phyloP scores from a whole-genome alignment of 345 rosid species.

The Hypericum perforatum region DNA sequence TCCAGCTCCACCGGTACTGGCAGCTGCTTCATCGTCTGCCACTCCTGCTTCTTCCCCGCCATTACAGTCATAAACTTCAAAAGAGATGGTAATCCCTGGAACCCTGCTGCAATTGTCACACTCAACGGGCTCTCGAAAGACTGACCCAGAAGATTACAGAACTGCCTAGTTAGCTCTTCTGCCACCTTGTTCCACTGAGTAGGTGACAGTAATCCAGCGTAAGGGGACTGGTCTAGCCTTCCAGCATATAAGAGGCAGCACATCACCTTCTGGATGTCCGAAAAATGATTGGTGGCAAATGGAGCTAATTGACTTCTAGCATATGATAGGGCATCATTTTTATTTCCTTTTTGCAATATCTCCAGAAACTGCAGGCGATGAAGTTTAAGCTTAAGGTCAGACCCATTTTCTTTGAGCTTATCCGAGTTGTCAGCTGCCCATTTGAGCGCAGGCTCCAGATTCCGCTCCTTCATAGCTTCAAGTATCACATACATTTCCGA shows the following conservation, averaged over 20 bases:
- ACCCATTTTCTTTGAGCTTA: slow-evolving; percentile 44
- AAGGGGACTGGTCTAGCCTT: slow-evolving; percentile 37
- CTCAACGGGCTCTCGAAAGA: slow-evolving; percentile 41
- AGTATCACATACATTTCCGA: slow-evolving; percentile 53
- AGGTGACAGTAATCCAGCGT: slow-evolving; percentile 36
- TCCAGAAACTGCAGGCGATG: slow-evolving; percentile 56
- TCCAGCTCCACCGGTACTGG: slow-evolving; percentile 56
- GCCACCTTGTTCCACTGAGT: slow-evolving; percentile 30
- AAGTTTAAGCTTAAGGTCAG: slow-evolving; percentile 59
- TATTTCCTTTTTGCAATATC: slow-evolving; percentile 33
- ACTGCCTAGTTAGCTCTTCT: slow-evolving; percentile 41
- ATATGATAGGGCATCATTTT: slow-evolving; percentile 48
- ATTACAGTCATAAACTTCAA: slow-evolving; percentile 53
- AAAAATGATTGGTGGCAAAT: slow-evolving; percentile 28
- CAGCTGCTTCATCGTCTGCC: slow-evolving; percentile 52
- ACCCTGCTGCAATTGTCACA: slow-evolving; percentile 47
- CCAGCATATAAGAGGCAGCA: slow-evolving; percentile 39
- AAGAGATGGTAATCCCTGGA: slow-evolving; percentile 45
- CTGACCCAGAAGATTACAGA: slow-evolving; percentile 42
- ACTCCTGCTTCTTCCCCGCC: slow-evolving; percentile 50
- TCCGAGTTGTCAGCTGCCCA: slow-evolving; percentile 51
- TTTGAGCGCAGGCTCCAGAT: slow-evolving; percentile 48
- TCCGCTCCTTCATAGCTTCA: slow-evolving; percentile 42
- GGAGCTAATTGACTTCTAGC: slow-evolving; percentile 37
- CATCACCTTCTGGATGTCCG: slow-evolving; percentile 40